A percentile compares a stretch with the other conserved stretches of the same genome.
These are phyloP conservation scores for Saccharomycopsis synnaedendra DNA, from an alignment of 805 yeast genomes.

Conservation along the genomic window DNA sequence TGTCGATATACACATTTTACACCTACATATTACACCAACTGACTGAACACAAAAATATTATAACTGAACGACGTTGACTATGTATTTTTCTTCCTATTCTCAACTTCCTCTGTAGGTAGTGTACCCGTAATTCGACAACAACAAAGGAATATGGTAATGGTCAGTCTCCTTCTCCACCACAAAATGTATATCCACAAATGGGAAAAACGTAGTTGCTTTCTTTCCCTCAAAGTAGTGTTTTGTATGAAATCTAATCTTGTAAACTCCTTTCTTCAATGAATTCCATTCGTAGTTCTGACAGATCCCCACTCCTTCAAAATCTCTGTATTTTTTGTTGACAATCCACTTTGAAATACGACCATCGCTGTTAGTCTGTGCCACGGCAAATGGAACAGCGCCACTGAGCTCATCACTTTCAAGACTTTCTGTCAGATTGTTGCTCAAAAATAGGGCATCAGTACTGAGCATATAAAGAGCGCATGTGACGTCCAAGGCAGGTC, in stretches of 20 bases:
- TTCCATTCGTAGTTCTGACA: conserved; percentile 29
- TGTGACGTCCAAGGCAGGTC: conserved; percentile 68
- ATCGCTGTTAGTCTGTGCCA: conserved; percentile 62
- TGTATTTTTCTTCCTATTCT: not conserved
- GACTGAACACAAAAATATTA: too few species aligned
- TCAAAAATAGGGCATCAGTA: conserved; percentile 15
- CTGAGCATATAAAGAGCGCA: conserved; percentile 41
- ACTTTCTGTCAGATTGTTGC: not conserved
- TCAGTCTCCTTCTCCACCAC: conserved; percentile 56
- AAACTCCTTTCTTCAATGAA: conserved; percentile 45
- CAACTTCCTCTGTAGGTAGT: conserved; percentile 84
- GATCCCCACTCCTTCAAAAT: conserved; percentile 3
- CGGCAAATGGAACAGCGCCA: conserved; percentile 41
- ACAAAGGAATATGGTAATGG: conserved; percentile 85
- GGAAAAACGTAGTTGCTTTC: conserved; percentile 59
- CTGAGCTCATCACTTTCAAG: conserved; percentile 4
- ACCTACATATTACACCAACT: too few species aligned
- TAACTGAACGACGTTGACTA: too few species aligned
- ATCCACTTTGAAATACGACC: conserved; percentile 73
- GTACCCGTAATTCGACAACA: conserved; percentile 77
- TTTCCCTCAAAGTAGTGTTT: conserved; percentile 43
- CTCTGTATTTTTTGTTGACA: conserved; percentile 21
- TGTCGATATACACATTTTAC: too few species aligned
- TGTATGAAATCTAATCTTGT: conserved; percentile 69
- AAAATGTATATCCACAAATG: conserved; percentile 74